These are phyloP conservation scores for Calonectria montana DNA, from an alignment of 2,329 filamentous ascomycete genomes.

Conservation along the genomic window DNA sequence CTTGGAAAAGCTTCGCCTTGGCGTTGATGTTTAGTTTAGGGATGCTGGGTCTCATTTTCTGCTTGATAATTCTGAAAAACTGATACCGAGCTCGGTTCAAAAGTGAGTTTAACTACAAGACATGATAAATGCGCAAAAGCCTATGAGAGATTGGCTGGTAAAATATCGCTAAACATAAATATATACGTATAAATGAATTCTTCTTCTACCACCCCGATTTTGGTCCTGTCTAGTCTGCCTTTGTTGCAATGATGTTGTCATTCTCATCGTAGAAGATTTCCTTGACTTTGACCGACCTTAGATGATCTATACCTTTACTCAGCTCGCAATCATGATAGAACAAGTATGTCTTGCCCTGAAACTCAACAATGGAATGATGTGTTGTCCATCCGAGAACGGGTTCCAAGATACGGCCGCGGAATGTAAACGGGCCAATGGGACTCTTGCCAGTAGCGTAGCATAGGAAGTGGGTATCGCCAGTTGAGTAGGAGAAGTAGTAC, in stretches of 20 bases:
- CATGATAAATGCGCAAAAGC: background rate
- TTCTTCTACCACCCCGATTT: no score
- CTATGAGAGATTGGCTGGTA: background rate
- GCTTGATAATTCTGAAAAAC: background rate
- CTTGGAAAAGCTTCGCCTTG: constrained; percentile 68
- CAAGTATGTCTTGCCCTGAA: constrained; percentile 76
- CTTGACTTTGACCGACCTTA: constrained; percentile 79
- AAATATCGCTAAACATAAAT: background rate
- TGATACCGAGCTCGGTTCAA: background rate
- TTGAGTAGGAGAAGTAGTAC: constrained; percentile 84
- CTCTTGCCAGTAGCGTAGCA: constrained; percentile 74
- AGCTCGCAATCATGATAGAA: constrained; percentile 82
- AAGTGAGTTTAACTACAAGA: background rate
- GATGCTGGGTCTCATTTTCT: background rate
- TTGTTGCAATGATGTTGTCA: constrained; percentile 66
- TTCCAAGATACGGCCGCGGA: constrained; percentile 77
- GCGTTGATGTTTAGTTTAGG: constrained; percentile 51
- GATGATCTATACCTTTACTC: constrained; percentile 75
- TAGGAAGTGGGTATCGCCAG: constrained; percentile 81
- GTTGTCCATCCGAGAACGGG: constrained; percentile 86
- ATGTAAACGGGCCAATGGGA: constrained; percentile 79
- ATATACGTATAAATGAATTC: background rate
- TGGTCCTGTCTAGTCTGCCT: constrained; percentile 34
- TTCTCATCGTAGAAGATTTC: constrained; percentile 79
- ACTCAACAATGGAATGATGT: constrained; percentile 83